phyloP scores from a whole-genome alignment of 2,329 filamentous ascomycete species.

The Aspergillus vadensis region DNA sequence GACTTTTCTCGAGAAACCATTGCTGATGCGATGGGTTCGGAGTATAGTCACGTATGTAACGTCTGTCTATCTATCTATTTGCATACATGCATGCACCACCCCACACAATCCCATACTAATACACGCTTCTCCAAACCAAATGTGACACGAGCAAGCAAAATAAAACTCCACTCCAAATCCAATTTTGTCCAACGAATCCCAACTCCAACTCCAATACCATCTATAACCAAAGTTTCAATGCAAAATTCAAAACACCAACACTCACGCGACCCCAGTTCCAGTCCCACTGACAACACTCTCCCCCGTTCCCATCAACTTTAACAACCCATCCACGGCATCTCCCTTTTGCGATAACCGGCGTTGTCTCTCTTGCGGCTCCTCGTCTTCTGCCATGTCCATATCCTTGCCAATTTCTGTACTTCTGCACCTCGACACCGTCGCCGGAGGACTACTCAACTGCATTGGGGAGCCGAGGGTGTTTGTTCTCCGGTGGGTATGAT shows the following conservation, averaged over 20 bases:
- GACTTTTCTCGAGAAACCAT: not conserved
- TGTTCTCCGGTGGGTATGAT: not conserved
- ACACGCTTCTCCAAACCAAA: too few species aligned
- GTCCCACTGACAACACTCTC: slow-evolving; percentile 5
- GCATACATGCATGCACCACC: too few species aligned
- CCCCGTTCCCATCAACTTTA: slow-evolving; percentile 44
- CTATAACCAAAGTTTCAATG: too few species aligned
- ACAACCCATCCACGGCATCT: slow-evolving; percentile 42
- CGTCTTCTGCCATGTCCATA: slow-evolving; percentile 17
- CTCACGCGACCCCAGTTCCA: too few species aligned
- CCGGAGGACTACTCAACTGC: slow-evolving; percentile 40
- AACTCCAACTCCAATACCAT: too few species aligned
- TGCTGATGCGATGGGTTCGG: too few species aligned
- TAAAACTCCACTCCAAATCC: too few species aligned
- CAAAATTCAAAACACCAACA: slow-evolving; percentile 8
- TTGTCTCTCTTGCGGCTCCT: not conserved
- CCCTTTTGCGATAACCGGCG: slow-evolving; percentile 32
- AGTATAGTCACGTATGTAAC: too few species aligned
- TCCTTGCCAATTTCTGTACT: not conserved
- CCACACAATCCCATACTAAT: too few species aligned
- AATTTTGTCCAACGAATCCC: too few species aligned
- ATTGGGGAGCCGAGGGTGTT: slow-evolving; percentile 30
- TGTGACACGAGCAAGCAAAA: too few species aligned
- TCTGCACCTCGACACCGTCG: slow-evolving; percentile 26
- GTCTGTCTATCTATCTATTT: too few species aligned